A percentile compares a stretch with the other conserved stretches of the same genome.
phyloP scores from a whole-genome alignment of 371 early-diverging fungal genomes.

The Lichtheimia ramosa region DNA sequence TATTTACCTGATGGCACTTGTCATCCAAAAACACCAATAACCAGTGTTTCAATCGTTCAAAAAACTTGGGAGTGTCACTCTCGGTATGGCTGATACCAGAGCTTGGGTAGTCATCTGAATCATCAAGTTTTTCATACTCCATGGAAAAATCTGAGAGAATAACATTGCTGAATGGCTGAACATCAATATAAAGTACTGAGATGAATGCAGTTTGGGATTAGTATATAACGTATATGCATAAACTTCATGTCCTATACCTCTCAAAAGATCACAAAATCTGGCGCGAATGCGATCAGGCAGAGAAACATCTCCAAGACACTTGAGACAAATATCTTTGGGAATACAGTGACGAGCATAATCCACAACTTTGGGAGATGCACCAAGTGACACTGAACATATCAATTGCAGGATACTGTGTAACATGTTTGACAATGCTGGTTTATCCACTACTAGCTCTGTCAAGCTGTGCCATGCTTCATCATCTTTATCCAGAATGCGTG shows the following conservation, averaged over 20 bases:
- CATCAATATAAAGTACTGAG: constrained; percentile 27
- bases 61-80: constrained; percentile 20
- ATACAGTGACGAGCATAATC: constrained; percentile 20
- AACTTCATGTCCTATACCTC: constrained; percentile 27
- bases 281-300: constrained; percentile 39
- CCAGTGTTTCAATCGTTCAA: constrained; percentile 30
- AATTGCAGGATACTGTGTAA: constrained; percentile 22
- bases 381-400: constrained; percentile 21
- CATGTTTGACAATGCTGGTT: constrained; percentile 9
- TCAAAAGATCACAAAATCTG: constrained; percentile 41
- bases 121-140: constrained; percentile 18
- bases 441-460: constrained; percentile 9
- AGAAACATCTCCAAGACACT: constrained; percentile 32
- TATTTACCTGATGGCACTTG: constrained; percentile 21
- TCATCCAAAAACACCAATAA: constrained; percentile 26
- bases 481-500: constrained; percentile 5
- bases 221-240: background rate
- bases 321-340: constrained; percentile 36
- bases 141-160: constrained; percentile 34
- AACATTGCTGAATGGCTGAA: constrained; percentile 22
- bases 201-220: background rate
- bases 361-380: constrained; percentile 14
- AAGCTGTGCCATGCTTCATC: constrained; percentile 25
- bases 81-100: constrained; percentile 21
- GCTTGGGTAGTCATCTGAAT: constrained; percentile 23